Percentiles rank a stretch among this genome's conserved stretches.
Conservation (phyloP, 768 basidiomycete genomes). For the Sistotremastrum niveocremeum region DNA sequence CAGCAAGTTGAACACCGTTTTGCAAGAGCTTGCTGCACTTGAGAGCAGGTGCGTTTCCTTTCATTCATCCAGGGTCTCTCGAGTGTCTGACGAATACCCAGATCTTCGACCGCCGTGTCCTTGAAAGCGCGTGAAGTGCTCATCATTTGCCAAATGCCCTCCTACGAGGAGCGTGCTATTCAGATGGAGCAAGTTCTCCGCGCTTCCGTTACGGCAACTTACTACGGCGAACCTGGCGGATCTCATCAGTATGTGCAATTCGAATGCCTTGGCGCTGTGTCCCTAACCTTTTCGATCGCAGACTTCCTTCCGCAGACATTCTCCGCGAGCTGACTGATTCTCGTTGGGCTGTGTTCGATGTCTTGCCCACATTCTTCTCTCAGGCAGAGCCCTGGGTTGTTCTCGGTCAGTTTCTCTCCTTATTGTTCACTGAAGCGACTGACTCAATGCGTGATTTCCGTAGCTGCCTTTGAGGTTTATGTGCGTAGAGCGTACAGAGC, state of each 20-base stretch:
- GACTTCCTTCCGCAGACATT: conserved; percentile 74
- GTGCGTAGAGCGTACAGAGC: conserved; percentile 91
- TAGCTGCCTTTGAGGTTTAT: conserved; percentile 93
- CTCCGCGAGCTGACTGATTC: conserved; percentile 92
- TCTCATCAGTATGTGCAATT: not conserved
- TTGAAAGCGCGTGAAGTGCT: conserved; percentile 95
- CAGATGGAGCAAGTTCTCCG: conserved; percentile 95
- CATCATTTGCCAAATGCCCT: conserved; percentile 92
- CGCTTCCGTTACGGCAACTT: conserved; percentile 72
- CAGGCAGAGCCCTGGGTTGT: conserved; percentile 74
- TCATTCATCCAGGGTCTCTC: not conserved
- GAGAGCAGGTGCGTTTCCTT: conserved; percentile 62
- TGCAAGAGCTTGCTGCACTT: conserved; percentile 70
- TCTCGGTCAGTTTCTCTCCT: conserved; percentile 41
- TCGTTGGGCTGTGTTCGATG: conserved; percentile 92
- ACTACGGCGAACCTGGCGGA: conserved; percentile 74
- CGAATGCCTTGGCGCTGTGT: conserved; percentile 1
- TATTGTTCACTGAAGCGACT: not conserved
- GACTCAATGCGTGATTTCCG: not conserved
- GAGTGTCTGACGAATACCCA: conserved; percentile 16
- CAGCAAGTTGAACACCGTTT: conserved; percentile 55
- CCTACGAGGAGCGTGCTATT: conserved; percentile 82
- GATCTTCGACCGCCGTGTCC: conserved; percentile 82
- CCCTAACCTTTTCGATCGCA: conserved; percentile 17
- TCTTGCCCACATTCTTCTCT: conserved; percentile 90